These are phyloP conservation scores for Saturnispora dispora DNA, from an alignment of 805 yeast genomes.

Conservation along the genomic window DNA sequence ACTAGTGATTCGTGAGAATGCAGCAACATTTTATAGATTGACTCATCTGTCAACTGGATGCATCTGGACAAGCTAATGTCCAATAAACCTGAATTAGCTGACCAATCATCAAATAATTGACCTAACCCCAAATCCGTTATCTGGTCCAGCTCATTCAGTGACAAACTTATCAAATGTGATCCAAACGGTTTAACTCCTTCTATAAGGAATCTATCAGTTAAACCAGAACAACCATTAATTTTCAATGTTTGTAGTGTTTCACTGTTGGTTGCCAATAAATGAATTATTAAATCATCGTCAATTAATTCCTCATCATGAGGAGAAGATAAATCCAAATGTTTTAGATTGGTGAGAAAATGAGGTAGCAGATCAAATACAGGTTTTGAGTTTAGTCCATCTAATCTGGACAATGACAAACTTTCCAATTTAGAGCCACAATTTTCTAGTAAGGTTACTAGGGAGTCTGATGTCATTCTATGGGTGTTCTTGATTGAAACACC, in stretches of 20 bases:
- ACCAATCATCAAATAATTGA: conserved; percentile 50
- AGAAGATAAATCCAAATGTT: conserved; percentile 55
- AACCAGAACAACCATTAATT: conserved; percentile 63
- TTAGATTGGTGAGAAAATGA: conserved; percentile 45
- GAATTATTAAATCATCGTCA: conserved; percentile 57
- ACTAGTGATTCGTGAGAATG: conserved; percentile 62
- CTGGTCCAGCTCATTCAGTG: conserved; percentile 51
- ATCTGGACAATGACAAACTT: conserved; percentile 51
- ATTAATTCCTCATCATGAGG: conserved; percentile 60
- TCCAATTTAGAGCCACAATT: conserved; percentile 49
- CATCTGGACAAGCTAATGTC: conserved; percentile 59
- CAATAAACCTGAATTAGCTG: conserved; percentile 48
- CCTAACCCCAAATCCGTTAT: conserved; percentile 62
- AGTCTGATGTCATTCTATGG: conserved; percentile 66
- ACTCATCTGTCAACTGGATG: conserved; percentile 51
- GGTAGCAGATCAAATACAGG: conserved; percentile 57
- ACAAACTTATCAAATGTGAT: conserved; percentile 45
- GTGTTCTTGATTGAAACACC: conserved; percentile 67
- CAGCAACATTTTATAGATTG: conserved; percentile 46
- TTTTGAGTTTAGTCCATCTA: conserved; percentile 61
- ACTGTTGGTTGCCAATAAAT: conserved; percentile 54
- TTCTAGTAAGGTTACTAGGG: conserved; percentile 52
- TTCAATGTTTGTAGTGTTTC: conserved; percentile 45
- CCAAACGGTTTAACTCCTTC: conserved; percentile 56
- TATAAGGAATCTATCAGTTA: conserved; percentile 54